Evolutionary conservation across 2,329 filamentous ascomycete species (phyloP), one percentile per base, ranked within the genome.

Genomic region (Nannizziopsis barbatae): DNA sequence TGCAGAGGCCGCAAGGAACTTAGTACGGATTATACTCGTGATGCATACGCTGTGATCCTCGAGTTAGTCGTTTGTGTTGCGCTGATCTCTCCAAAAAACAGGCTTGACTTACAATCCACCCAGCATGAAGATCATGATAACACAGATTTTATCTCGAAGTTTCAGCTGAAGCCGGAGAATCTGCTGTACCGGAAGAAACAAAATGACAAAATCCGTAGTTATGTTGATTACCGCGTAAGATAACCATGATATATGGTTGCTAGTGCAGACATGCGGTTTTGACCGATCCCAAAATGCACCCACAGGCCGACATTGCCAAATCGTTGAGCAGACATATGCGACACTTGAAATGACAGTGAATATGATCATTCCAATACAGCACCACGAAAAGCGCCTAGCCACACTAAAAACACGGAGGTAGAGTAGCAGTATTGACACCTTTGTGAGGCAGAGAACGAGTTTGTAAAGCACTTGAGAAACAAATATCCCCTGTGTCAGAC

Each of bases 381-480:
- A 59, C 3, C 66, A 63, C 9, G 69, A 65, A 53, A 77, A 76
- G 60, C 65, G 69, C 36, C 52, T 36, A 14, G 52, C 62, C 35
- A 58, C 53, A 18, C 71, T 61, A 50, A 78, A 78, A 45, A 77
- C 74, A 18, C 74, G 72, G 22, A 75, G 68, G 53, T 77, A 79
- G 14, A 78, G 67, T 7, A 75, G 61, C 3, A 77, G 58, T 47
- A 77, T 73, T 1, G 74, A 76, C 2, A 68, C 60, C 55, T 79
- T 78, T 2, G 71, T 75, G 18, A 75, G 61, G 55, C 72, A 74
- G 49, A 77, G 71, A 39, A 71, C 72, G 50, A 75, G 58, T 54
- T 77, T 77, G 61, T 78, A 78, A 47, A 74, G 71, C 36, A 73
- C 68, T 55, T 77, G 74, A 2, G 71, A 68, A 18, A 74, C 59